Conservation (phyloP, 371 early-diverging fungal species). For the Lichtheimia ramosa region DNA sequence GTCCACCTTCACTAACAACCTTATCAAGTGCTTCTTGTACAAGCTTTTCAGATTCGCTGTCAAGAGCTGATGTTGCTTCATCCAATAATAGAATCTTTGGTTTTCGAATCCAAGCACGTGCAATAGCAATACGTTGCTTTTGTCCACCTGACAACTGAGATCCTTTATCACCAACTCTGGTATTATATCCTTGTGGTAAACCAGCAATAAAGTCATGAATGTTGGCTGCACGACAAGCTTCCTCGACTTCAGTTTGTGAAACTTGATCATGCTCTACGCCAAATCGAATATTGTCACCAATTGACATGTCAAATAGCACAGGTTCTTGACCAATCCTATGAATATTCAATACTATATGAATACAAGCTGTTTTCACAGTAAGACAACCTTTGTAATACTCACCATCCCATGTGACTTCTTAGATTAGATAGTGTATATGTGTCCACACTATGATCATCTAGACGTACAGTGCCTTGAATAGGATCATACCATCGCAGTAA, state of each 20-base stretch:
- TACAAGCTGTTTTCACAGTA: too few species aligned
- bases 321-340: conserved; percentile 89
- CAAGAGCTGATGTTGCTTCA: conserved; percentile 96
- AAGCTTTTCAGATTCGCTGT: conserved; percentile 85
- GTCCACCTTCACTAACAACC: conserved; percentile 59
- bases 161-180: conserved; percentile 82
- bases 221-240: conserved; percentile 48
- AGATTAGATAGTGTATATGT: conserved; percentile 51
- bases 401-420: conserved; percentile 58
- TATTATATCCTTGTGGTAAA: conserved; percentile 78
- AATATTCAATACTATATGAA: too few species aligned
- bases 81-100: conserved; percentile 72
- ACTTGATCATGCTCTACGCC: conserved; percentile 45
- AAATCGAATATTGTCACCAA: conserved; percentile 76
- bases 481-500: conserved; percentile 84
- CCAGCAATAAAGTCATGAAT: conserved; percentile 71
- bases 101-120: conserved; percentile 44
- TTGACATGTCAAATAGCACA: conserved; percentile 71
- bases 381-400: too few species aligned
- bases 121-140: conserved; percentile 73
- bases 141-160: conserved; percentile 88
- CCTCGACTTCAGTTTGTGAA: conserved; percentile 45
- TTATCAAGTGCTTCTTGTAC: conserved; percentile 88
- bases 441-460: conserved; percentile 66
- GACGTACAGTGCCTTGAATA: conserved; percentile 44